Evolutionary conservation across 1,284 basidiomycete species (phyloP), one percentile per base, ranked within the genome.

Genomic region (Rhodofomes roseus): DNA sequence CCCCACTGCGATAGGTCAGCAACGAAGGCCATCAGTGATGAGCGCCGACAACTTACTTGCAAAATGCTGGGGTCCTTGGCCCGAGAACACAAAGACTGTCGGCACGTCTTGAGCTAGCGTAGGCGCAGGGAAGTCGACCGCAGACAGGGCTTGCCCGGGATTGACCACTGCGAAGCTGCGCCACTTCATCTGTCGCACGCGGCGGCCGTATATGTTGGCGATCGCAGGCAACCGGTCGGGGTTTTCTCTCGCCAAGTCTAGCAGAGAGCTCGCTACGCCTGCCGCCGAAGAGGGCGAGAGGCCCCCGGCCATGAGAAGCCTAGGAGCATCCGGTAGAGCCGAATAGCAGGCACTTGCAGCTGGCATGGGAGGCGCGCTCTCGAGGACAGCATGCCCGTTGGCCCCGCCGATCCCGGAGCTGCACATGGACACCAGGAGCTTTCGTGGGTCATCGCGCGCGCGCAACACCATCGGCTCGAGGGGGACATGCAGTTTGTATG

Each of bases 351-450:
- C n/a, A n/a, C n/a, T n/a, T n/a, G n/a, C n/a, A n/a, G n/a, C n/a
- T n/a, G n/a, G n/a, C n/a, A n/a, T n/a, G n/a, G n/a, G n/a, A n/a
- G n/a, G n/a, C n/a, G n/a, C n/a, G 31, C 31, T 34, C 11, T 34
- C 5, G 5, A 34, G 31, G 5, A 34, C 4, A 34, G 31, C 11
- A 34, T 34, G 31, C 11, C 31, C 31, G 11, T 34, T 34, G 4
- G 31, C 4, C 11, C 79, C 79, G 6, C 78, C 78, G 39, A 81
- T 79, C 2, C 79, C 79, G 14, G 74, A 77, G 62, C 78, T 76
- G 0, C 71, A 69, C 25, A 81, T 74, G 0, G 79, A 73, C 6
- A 80, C 66, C 1, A 80, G 64, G 1, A 23, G 20, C 20, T 27
- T 16, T 20, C 44, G 18, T 16, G 53, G 5, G 11, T 5, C 31